phyloP scores from a whole-genome alignment of 345 rosid genomes.

The Bruguiera sexangula region DNA sequence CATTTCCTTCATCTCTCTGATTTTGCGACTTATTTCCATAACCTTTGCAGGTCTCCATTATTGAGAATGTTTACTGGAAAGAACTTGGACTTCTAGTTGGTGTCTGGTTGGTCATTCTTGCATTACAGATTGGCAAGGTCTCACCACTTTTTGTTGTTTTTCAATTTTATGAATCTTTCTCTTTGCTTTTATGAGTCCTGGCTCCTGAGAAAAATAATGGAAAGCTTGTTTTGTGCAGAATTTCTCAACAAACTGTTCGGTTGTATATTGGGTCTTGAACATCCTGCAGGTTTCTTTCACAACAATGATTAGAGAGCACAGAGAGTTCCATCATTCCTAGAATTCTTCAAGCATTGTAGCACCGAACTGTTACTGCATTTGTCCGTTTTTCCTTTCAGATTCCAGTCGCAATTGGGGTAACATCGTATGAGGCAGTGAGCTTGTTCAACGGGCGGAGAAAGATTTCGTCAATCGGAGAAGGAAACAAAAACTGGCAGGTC shows the following conservation, averaged over 20 bases:
- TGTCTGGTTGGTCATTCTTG: conserved; percentile 48
- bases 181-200: neutral
- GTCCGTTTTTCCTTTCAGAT: conserved; percentile 10
- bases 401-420: conserved; percentile 23
- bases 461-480: conserved; percentile 41
- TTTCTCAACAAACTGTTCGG: conserved; percentile 15
- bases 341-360: neutral
- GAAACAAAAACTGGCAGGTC: conserved; percentile 19
- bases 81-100: conserved; percentile 44
- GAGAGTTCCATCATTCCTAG: too few species aligned
- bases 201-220: neutral
- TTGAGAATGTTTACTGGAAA: conserved; percentile 43
- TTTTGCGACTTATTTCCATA: conserved; percentile 6
- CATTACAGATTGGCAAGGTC: conserved; percentile 47
- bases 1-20: neutral
- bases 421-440: conserved; percentile 29
- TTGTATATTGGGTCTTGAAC: conserved; percentile 19
- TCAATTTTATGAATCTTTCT: neutral
- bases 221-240: conserved; percentile 12
- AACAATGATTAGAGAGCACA: too few species aligned
- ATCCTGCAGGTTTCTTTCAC: conserved; percentile 12
- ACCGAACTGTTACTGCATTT: neutral
- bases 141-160: conserved; percentile 3
- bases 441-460: conserved; percentile 39
- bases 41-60: conserved; percentile 30